Evolutionary conservation across 2,329 filamentous ascomycete species (phyloP).

Genomic region (Colletotrichum godetiae): DNA sequence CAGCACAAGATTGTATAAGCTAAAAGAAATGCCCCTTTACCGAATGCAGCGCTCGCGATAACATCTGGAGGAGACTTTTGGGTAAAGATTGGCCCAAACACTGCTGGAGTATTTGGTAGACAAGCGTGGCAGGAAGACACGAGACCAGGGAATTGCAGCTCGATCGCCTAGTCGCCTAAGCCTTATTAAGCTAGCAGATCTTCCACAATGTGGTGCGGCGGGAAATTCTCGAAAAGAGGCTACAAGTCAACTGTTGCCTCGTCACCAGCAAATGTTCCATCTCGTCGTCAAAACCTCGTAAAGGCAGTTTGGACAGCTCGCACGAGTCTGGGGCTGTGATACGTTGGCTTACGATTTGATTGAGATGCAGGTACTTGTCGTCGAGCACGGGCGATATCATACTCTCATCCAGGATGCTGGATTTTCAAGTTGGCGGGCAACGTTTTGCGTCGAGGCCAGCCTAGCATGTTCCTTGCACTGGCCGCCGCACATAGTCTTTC

Average conservation of each 20-base stretch:
- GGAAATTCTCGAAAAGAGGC: neutral
- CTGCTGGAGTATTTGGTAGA: neutral
- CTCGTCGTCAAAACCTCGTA: neutral
- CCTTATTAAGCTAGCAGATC: neutral
- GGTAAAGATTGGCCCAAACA: neutral
- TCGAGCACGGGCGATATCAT: slow-evolving; percentile 3
- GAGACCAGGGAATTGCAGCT: neutral
- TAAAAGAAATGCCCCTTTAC: neutral
- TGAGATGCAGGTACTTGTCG: slow-evolving; percentile 2
- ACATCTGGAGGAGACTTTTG: neutral
- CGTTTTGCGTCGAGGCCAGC: neutral
- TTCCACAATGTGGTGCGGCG: neutral
- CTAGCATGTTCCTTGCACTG: neutral
- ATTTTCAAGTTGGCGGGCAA: neutral
- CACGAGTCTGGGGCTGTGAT: neutral
- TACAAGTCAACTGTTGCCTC: neutral
- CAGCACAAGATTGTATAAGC: neutral
- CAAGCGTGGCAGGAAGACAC: neutral
- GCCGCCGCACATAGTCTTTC: neutral
- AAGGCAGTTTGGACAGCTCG: neutral
- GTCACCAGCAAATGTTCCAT: neutral
- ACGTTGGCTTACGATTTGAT: slow-evolving; percentile 22
- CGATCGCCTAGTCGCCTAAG: neutral
- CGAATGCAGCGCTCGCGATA: neutral
- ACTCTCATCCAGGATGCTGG: neutral